Evolutionary conservation across 352 stramenopile genomes (phyloP).

Genomic region (Globisporangium lucens): DNA sequence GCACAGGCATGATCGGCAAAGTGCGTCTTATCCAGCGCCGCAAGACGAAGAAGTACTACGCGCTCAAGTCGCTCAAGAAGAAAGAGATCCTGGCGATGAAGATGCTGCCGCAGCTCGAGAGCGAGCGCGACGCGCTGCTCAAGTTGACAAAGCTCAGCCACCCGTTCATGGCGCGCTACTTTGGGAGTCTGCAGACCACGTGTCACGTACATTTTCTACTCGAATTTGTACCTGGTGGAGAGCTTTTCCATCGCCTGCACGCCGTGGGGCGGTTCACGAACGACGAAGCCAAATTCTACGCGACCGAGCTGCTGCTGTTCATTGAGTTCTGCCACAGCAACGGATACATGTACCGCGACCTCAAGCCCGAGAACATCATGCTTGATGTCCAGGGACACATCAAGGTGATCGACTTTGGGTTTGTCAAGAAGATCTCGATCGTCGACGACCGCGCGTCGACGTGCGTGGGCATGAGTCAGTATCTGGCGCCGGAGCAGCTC

Average conservation of each 20-base stretch:
- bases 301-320: conserved; percentile 58
- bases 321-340: conserved; percentile 49
- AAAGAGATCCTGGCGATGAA: conserved; percentile 49
- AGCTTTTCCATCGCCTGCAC: conserved; percentile 61
- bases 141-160: conserved; percentile 35
- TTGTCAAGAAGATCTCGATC: conserved; percentile 40
- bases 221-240: conserved; percentile 64
- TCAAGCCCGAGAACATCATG: conserved; percentile 91
- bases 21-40: conserved; percentile 65
- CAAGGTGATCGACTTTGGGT: conserved; percentile 70
- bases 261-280: conserved; percentile 49
- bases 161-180: conserved; percentile 56
- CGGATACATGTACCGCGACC: conserved; percentile 79
- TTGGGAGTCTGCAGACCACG: conserved; percentile 56
- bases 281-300: conserved; percentile 80
- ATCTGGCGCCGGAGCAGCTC: conserved; percentile 75
- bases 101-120: conserved; percentile 56
- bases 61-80: conserved; percentile 78
- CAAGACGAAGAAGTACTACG: conserved; percentile 55
- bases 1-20: conserved; percentile 71
- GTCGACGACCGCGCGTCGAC: conserved; percentile 45
- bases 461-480: conserved; percentile 63
- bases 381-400: conserved; percentile 66
- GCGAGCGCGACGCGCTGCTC: conserved; percentile 46
- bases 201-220: conserved; percentile 68